Conservation (phyloP, 73 alveolate species). For the Paraurostyla sp. region DNA sequence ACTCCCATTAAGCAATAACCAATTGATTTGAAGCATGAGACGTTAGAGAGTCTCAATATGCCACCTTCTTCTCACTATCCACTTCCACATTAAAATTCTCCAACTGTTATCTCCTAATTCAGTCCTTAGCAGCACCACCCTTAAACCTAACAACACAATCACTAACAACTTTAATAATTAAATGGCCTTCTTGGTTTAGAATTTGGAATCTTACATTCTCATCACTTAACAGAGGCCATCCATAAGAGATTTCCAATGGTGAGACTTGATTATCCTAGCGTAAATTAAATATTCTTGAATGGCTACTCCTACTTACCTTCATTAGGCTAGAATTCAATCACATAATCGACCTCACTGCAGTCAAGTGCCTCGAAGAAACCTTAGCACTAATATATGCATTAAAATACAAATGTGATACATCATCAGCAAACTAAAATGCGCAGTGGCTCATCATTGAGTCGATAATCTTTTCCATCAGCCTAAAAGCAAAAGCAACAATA, state of each 20-base stretch:
- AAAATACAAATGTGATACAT: not conserved
- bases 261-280: slow-evolving; percentile 29
- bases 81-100: too few relatives aligned
- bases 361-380: too few relatives aligned
- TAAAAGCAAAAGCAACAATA: not conserved
- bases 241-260: slow-evolving; percentile 56
- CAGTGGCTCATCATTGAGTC: not conserved
- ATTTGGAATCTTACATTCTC: not conserved
- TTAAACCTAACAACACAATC: not conserved
- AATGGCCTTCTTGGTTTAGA: not conserved
- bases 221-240: slow-evolving; percentile 23
- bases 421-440: not conserved
- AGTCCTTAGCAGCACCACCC: too few relatives aligned
- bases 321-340: not conserved
- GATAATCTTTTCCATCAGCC: not conserved
- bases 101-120: too few relatives aligned
- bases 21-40: not conserved
- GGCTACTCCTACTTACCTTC: slow-evolving; percentile 26
- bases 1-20: not conserved
- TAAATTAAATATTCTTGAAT: too few relatives aligned
- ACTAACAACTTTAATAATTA: not conserved
- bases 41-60: not conserved
- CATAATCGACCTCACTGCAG: slow-evolving; percentile 3
- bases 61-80: not conserved
- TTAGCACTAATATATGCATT: too few relatives aligned